Evolutionary conservation across 768 basidiomycete genomes (phyloP).

Genomic region (Tricholoma saponaceum): DNA sequence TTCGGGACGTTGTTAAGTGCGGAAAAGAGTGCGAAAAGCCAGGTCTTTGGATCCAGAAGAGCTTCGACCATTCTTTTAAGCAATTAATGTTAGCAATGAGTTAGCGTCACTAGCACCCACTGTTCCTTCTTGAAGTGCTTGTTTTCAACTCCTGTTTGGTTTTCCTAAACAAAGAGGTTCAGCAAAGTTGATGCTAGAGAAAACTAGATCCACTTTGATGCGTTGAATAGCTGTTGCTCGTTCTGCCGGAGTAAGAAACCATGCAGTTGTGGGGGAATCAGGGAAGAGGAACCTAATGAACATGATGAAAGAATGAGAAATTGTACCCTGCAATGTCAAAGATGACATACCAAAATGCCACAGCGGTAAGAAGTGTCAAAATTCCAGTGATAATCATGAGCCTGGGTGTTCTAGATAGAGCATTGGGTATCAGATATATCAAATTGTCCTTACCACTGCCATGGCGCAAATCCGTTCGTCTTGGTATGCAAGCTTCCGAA

Average conservation of each 20-base stretch:
- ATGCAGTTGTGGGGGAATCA: constrained; percentile 69
- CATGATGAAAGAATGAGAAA: background rate
- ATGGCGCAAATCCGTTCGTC: constrained; percentile 54
- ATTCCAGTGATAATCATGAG: constrained; percentile 68
- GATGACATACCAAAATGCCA: constrained; percentile 48
- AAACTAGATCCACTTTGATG: constrained; percentile 42
- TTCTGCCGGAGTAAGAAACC: constrained; percentile 69
- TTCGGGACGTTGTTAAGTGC: constrained; percentile 61
- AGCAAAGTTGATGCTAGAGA: background rate
- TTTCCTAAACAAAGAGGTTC: constrained; percentile 8
- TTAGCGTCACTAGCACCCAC: constrained; percentile 35
- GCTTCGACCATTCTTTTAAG: constrained; percentile 60
- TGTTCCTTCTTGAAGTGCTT: constrained; percentile 79
- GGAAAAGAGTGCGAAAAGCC: constrained; percentile 70
- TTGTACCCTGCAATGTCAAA: background rate
- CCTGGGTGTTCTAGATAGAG: constrained; percentile 25
- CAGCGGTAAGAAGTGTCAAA: constrained; percentile 49
- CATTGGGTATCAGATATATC: background rate
- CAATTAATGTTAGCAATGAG: background rate
- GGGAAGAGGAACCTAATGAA: constrained; percentile 59
- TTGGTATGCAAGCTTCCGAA: constrained; percentile 64
- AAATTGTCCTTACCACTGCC: constrained; percentile 58
- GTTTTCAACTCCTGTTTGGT: constrained; percentile 74
- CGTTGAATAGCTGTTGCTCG: constrained; percentile 58
- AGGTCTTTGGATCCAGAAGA: constrained; percentile 65